Conservation (phyloP, 345 rosid genomes). For the Brassica juncea region DNA sequence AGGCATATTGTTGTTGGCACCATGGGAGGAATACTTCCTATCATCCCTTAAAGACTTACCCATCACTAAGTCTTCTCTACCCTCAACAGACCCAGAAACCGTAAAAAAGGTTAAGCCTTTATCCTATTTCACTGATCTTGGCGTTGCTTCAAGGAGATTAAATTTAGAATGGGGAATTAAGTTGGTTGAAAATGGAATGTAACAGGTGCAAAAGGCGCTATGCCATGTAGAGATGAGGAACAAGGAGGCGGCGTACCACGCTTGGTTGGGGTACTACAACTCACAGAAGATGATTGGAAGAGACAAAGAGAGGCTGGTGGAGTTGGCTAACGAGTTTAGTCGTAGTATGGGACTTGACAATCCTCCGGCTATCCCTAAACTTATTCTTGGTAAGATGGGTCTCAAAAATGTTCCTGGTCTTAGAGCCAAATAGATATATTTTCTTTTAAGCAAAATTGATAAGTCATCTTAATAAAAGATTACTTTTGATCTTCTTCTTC, state of each 20-base stretch:
- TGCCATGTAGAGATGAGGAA: slow-evolving; percentile 77
- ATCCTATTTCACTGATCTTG: not conserved
- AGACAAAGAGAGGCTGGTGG: slow-evolving; percentile 77
- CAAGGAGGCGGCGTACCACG: slow-evolving; percentile 92
- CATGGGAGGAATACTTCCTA: slow-evolving; percentile 90
- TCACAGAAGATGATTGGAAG: slow-evolving; percentile 67
- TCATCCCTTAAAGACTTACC: slow-evolving; percentile 82
- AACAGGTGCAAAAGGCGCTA: slow-evolving; percentile 75
- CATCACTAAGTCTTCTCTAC: slow-evolving; percentile 60
- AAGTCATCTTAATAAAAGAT: not conserved
- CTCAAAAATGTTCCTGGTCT: slow-evolving; percentile 86
- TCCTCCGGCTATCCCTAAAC: slow-evolving; percentile 84
- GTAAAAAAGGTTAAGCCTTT: slow-evolving; percentile 61
- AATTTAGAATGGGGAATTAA: not conserved
- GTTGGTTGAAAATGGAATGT: not conserved
- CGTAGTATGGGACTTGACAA: slow-evolving; percentile 87
- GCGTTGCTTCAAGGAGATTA: not conserved
- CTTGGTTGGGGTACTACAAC: slow-evolving; percentile 96
- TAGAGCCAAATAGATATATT: slow-evolving; percentile 46
- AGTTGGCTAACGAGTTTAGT: slow-evolving; percentile 94
- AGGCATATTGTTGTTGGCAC: slow-evolving; percentile 81
- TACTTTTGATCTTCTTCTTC: not conserved
- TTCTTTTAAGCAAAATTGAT: not conserved
- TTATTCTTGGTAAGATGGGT: slow-evolving; percentile 85
- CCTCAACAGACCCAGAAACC: slow-evolving; percentile 71